Conservation (phyloP, 2,329 filamentous ascomycete species). For the Monosporascus sp. region DNA sequence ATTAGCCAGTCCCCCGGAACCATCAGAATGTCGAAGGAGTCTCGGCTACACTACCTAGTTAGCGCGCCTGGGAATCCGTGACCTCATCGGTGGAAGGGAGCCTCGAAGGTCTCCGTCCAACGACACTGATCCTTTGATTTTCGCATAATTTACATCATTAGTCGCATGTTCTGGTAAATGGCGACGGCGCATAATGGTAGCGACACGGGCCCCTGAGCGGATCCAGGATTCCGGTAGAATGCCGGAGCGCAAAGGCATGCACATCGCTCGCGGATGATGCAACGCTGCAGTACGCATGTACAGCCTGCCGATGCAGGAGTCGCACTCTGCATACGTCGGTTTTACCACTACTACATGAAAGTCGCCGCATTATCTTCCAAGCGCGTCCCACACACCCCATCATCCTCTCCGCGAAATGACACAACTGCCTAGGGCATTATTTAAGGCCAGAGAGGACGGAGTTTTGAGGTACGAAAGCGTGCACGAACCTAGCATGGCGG, state of each 20-base stretch:
- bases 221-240: slow-evolving; percentile 21
- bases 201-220: slow-evolving; percentile 4
- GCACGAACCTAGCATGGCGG: neutral
- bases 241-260: neutral
- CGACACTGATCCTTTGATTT: neutral
- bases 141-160: neutral
- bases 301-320: slow-evolving; percentile 5
- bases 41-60: neutral
- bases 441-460: neutral
- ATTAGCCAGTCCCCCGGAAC: neutral
- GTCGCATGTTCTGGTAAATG: neutral
- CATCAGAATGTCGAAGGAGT: neutral
- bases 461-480: neutral
- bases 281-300: slow-evolving; percentile 16
- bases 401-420: too few species aligned
- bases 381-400: neutral
- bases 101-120: neutral
- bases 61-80: neutral
- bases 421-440: too few species aligned
- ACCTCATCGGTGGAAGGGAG: neutral
- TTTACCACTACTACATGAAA: neutral
- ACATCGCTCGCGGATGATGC: slow-evolving; percentile 13
- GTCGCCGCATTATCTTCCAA: neutral
- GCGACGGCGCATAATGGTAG: neutral
- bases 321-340: neutral